Conservation (phyloP, 2,329 filamentous ascomycete species). For the Cladosporium velox region DNA sequence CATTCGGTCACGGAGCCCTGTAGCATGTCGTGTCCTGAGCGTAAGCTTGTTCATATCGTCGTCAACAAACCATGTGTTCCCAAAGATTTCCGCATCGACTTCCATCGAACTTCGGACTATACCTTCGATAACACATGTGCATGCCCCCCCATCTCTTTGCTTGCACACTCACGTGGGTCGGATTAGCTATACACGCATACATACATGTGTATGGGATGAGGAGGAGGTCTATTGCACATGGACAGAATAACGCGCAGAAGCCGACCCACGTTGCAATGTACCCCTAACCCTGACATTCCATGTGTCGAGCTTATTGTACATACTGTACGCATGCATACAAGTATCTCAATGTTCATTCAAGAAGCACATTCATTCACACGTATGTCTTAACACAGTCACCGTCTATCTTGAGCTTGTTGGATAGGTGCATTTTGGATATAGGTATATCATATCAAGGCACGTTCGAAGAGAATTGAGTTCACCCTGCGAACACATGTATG, state of each 20-base stretch:
- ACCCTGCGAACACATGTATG: background rate
- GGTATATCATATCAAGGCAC: no score
- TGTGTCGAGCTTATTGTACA: background rate
- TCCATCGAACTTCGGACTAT: background rate
- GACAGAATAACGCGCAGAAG: background rate
- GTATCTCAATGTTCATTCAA: background rate
- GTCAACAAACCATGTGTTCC: background rate
- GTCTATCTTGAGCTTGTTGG: background rate
- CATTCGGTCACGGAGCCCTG: background rate
- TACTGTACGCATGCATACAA: background rate
- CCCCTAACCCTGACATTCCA: background rate
- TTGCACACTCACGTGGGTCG: background rate
- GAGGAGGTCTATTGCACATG: background rate
- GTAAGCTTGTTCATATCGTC: background rate
- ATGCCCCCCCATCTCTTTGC: background rate
- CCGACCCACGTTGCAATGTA: background rate
- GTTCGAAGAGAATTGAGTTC: background rate
- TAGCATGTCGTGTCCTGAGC: background rate
- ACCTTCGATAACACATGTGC: background rate
- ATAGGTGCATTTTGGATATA: background rate
- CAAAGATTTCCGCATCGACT: background rate
- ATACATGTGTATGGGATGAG: background rate
- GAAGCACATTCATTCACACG: background rate
- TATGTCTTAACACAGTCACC: background rate
- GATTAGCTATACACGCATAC: background rate